A percentile compares a stretch with the other conserved stretches of the same genome.
Evolutionary conservation across 768 basidiomycete genomes (phyloP).

Genomic region (Serpula lacrymans): DNA sequence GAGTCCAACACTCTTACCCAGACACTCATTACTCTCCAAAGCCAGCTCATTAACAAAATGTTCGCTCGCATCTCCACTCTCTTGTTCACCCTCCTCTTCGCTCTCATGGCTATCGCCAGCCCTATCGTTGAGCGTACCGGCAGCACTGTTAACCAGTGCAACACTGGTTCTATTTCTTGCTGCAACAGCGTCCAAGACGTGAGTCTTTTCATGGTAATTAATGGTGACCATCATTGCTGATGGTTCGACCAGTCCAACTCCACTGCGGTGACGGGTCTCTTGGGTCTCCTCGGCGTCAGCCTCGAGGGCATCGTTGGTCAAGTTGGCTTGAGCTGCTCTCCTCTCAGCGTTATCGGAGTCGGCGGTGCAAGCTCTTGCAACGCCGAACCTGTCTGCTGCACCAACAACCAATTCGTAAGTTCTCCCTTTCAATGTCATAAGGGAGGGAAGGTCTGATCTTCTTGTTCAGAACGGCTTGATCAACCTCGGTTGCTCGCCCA

Average conservation of each 20-base stretch:
- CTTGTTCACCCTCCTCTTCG: slow-evolving; percentile 3
- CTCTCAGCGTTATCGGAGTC: slow-evolving; percentile 4
- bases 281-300: neutral
- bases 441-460: too few relatives aligned
- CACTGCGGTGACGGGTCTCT: neutral
- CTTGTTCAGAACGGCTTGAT: neutral
- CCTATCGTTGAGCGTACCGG: slow-evolving; percentile 2
- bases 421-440: too few relatives aligned
- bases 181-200: slow-evolving; percentile 25
- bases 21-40: neutral
- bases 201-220: too few relatives aligned
- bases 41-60: neutral
- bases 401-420: slow-evolving; percentile 7
- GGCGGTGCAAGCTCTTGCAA: slow-evolving; percentile 1
- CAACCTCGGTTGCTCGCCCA: neutral
- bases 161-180: slow-evolving; percentile 27
- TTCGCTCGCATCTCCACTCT: neutral
- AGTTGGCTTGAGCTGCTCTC: slow-evolving; percentile 4
- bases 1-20: too few relatives aligned
- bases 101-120: neutral
- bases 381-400: slow-evolving; percentile 8
- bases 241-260: too few relatives aligned
- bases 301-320: neutral
- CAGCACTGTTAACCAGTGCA: slow-evolving; percentile 17
- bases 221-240: too few relatives aligned